phyloP scores from a whole-genome alignment of 2,329 filamentous ascomycete species.

The Anthostomella pinea region DNA sequence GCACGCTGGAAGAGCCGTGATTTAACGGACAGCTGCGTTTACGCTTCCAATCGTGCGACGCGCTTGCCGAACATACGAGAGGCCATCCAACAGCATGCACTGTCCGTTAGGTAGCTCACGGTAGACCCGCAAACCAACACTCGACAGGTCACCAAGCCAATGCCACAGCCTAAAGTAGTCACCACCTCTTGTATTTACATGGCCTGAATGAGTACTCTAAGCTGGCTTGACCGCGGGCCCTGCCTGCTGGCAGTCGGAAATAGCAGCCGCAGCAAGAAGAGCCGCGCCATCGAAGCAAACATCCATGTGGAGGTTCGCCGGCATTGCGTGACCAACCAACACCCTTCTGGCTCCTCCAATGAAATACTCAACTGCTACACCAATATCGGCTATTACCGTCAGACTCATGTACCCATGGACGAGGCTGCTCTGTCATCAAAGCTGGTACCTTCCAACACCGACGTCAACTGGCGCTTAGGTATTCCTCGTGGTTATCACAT shows the following conservation, averaged over 20 bases:
- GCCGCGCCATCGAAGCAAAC: background rate
- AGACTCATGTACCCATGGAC: no score
- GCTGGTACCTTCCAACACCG: no score
- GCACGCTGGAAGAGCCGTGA: conserved; percentile 7
- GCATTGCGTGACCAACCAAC: no score
- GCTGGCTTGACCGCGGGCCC: conserved; percentile 1
- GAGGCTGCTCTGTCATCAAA: no score
- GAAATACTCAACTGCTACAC: no score
- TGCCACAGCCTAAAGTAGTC: no score
- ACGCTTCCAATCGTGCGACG: conserved; percentile 10
- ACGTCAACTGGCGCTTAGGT: no score
- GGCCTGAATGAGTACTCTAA: conserved; percentile 6
- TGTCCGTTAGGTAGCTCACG: conserved; percentile 3
- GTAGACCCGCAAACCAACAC: conserved; percentile 13
- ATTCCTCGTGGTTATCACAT: no score
- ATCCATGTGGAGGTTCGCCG: no score
- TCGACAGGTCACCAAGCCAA: conserved; percentile 13
- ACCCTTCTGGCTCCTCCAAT: no score
- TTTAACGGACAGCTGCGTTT: conserved; percentile 18
- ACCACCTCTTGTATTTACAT: no score
- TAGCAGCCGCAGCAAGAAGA: background rate
- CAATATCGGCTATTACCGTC: no score
- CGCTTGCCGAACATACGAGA: conserved; percentile 14
- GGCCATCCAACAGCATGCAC: conserved; percentile 12
- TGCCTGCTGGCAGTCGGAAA: background rate